Conservation (phyloP, 805 yeast species). For the Saturnispora quitensis region DNA sequence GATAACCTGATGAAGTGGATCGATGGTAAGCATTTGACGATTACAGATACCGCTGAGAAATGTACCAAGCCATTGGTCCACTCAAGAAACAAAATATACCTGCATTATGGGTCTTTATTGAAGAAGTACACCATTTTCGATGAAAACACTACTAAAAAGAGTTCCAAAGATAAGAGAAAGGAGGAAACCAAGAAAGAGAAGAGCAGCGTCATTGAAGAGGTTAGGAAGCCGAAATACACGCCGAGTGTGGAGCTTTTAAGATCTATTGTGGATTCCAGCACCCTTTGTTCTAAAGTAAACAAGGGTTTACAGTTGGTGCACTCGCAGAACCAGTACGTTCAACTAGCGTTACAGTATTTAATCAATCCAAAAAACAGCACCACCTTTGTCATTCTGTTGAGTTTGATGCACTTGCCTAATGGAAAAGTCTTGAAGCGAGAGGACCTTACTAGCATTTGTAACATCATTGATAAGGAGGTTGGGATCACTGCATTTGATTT, state of each 20-base stretch:
- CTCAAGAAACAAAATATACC: background rate
- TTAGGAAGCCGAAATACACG: background rate
- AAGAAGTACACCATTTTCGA: background rate
- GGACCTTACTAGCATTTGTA: background rate
- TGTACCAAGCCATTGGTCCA: background rate
- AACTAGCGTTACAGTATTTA: background rate
- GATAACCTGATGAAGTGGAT: background rate
- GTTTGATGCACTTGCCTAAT: background rate
- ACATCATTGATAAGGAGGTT: background rate
- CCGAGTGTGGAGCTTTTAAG: constrained; percentile 3
- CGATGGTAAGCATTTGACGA: constrained; percentile 1
- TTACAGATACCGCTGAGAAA: background rate
- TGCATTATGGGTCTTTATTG: background rate
- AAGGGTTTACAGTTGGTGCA: background rate
- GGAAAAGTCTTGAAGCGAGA: background rate
- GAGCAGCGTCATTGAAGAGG: background rate
- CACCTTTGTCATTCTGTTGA: background rate
- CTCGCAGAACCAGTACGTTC: background rate
- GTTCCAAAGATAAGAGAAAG: background rate
- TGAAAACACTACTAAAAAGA: background rate
- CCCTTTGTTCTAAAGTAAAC: constrained; percentile 1
- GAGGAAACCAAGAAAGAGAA: background rate
- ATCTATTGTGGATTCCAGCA: background rate
- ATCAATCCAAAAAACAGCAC: background rate
- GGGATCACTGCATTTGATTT: constrained; percentile 4